Base-by-base conservation (phyloP, 129 eudicot species). In the Pittosporum tobira region DNA sequence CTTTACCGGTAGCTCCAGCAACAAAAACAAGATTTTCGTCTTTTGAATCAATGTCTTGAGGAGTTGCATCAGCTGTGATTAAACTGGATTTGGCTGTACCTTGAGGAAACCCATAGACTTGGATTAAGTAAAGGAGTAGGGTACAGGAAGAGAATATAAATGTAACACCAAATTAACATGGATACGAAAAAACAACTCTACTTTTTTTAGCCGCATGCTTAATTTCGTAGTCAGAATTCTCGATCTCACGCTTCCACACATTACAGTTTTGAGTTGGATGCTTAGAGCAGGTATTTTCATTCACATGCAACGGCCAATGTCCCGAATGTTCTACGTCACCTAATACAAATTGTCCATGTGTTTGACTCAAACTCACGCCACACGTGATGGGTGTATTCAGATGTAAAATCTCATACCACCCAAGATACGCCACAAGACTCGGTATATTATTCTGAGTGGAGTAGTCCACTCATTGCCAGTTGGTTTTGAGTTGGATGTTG, bases 1-100 rank as follows among this genome's bases (percentile, higher is more conserved):
- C 98, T 87, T 65, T 80, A 53, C 98, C 96, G 26, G 98, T 91
- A n/a, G 98, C 98, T 38, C 98, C 98, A 61, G 98, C 96, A 67
- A 91, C 96, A 78, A 80, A 91, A 37, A 81, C 72, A 52, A 70
- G 21, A 73, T 83, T 73, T 45, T 54, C 73, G 47, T 83, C 95
- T 54, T 78, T 81, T 12, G 64, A 27, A 47, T 61, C 64, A 23
- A 53, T 76, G 68, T 61, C 78, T 44, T 67, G 63, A 21, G 90
- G 46, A 67, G 67, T 68, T 48, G 73, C 74, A 65, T 62, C 87
- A 63, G 68, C 80, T 64, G 93, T 71, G 57, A 58, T 66, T 36
- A 72, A 71, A 51, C 83, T 77, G 34, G 72, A 52, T 61, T 64
- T 75, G 49, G 75, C 23, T 11, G 77, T 51, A 40, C 87, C 94